A percentile compares a stretch with the other conserved stretches of the same genome.
Conservation (phyloP, 371 early-diverging fungal species). For the Umbelopsis sp. region DNA sequence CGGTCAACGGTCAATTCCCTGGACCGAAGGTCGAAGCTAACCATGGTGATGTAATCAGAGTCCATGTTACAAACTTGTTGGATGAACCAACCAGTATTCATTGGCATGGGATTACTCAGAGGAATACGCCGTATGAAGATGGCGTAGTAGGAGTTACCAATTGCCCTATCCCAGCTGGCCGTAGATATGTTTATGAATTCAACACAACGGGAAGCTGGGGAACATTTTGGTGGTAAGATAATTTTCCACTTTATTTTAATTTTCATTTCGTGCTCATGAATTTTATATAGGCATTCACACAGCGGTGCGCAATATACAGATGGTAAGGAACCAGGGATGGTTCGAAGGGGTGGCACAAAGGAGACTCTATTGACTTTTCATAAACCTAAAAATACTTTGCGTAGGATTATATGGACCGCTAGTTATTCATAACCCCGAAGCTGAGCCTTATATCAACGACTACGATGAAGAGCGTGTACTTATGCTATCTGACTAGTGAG, state of each 20-base stretch:
- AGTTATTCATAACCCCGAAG: constrained; percentile 34
- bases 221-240: constrained; percentile 21
- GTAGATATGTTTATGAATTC: constrained; percentile 36
- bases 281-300: constrained; percentile 1
- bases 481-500: constrained; percentile 36
- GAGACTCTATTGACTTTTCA: neutral
- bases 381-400: neutral
- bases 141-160: constrained; percentile 27
- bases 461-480: constrained; percentile 39
- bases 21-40: constrained; percentile 41
- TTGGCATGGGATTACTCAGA: constrained; percentile 29
- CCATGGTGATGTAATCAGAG: constrained; percentile 35
- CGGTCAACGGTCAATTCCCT: constrained; percentile 38
- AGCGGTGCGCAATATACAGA: constrained; percentile 39
- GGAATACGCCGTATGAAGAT: constrained; percentile 22
- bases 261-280: too few species aligned
- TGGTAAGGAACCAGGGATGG: constrained; percentile 14
- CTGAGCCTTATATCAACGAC: constrained; percentile 30
- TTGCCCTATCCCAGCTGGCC: constrained; percentile 35
- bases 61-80: constrained; percentile 33
- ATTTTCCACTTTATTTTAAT: too few species aligned
- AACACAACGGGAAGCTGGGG: constrained; percentile 19
- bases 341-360: neutral
- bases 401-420: constrained; percentile 27
- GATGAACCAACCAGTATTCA: constrained; percentile 36